Conservation (phyloP, 192 early-diverging fungal genomes). For the Coemansia sp. region DNA sequence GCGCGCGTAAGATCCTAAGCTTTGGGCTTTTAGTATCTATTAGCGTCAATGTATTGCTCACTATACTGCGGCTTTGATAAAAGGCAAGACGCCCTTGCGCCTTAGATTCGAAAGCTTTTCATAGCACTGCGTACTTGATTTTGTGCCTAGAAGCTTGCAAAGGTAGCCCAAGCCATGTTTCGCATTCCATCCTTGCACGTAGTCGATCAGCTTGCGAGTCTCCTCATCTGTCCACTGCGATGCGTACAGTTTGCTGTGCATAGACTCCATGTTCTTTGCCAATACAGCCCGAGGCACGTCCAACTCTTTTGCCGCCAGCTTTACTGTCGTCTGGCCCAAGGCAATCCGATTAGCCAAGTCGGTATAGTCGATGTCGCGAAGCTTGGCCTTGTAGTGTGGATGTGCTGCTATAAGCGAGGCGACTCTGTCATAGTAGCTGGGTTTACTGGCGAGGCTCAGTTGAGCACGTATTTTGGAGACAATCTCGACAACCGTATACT, state of each 20-base stretch:
- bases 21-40: too few relatives aligned
- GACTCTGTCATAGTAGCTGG: neutral
- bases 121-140: neutral
- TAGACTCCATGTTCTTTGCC: neutral
- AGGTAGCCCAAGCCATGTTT: neutral
- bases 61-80: neutral
- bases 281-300: neutral
- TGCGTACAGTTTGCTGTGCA: neutral
- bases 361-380: neutral
- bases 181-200: neutral
- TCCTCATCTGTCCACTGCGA: neutral
- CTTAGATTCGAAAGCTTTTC: neutral
- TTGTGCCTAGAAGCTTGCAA: neutral
- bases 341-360: neutral
- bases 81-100: neutral
- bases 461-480: neutral
- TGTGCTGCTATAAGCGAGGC: neutral
- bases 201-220: neutral
- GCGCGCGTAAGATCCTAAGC: too few relatives aligned
- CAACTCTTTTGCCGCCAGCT: neutral
- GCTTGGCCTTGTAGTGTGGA: neutral
- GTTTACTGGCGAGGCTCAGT: neutral
- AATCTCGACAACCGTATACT: neutral
- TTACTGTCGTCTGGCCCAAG: neutral
- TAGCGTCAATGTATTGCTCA: neutral